Evolutionary conservation across 345 rosid species (phyloP).

Genomic region (Alliaria petiolata): DNA sequence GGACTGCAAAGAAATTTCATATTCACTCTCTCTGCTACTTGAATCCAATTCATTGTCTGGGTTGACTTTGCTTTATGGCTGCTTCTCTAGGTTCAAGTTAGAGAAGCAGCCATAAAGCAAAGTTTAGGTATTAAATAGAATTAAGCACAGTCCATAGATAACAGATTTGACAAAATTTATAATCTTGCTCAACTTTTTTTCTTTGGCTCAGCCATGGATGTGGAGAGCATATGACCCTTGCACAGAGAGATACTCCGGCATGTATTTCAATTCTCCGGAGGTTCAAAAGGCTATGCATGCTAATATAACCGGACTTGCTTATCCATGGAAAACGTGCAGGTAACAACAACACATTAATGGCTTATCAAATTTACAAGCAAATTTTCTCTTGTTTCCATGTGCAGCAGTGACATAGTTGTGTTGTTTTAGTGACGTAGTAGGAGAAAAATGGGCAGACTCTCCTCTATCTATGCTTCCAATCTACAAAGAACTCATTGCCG

Average conservation of each 20-base stretch:
- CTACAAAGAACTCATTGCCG: constrained; percentile 79
- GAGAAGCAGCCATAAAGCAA: too few species aligned
- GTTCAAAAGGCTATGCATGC: constrained; percentile 97
- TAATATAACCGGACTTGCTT: constrained; percentile 63
- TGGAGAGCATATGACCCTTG: constrained; percentile 97
- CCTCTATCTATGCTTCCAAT: constrained; percentile 94
- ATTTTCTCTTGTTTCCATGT: background rate
- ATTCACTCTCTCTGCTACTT: background rate
- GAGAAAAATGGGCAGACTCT: constrained; percentile 74
- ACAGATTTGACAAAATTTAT: background rate
- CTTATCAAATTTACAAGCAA: background rate
- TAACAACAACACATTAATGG: background rate
- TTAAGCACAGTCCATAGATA: background rate
- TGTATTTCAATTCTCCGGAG: constrained; percentile 79
- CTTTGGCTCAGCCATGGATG: constrained; percentile 79
- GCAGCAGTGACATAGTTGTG: background rate
- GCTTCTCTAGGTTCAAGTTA: background rate
- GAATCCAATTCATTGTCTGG: background rate
- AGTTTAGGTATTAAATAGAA: too few species aligned
- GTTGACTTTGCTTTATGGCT: background rate
- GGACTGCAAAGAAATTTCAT: background rate
- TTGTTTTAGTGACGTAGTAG: constrained; percentile 54
- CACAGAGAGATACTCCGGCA: constrained; percentile 70
- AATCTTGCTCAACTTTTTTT: background rate
- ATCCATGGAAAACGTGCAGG: constrained; percentile 94